Percentiles rank a stretch among this genome's conserved stretches.
These are phyloP conservation scores for Thymus mandschuricus DNA, from an alignment of 257 asterid species.

Conservation along the genomic window DNA sequence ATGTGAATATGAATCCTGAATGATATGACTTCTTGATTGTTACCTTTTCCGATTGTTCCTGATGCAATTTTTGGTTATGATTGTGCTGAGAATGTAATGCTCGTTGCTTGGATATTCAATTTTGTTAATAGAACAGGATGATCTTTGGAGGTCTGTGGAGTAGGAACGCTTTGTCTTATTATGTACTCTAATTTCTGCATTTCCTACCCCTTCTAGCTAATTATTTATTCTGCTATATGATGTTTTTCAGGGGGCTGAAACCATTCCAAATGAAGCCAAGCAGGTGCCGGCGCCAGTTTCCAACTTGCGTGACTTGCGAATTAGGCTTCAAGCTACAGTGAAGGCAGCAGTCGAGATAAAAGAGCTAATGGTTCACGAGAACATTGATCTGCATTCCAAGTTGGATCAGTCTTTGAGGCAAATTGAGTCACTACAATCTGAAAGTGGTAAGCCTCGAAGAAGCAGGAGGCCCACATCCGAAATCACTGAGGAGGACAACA, in stretches of 20 bases:
- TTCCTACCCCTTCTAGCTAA: slow-evolving; percentile 16
- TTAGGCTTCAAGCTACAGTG: slow-evolving; percentile 60
- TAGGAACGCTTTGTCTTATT: neutral
- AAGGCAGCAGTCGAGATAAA: slow-evolving; percentile 56
- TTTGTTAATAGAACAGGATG: no score
- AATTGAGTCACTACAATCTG: slow-evolving; percentile 73
- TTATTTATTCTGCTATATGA: slow-evolving; percentile 22
- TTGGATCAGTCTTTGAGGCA: slow-evolving; percentile 66
- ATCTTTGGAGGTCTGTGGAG: neutral
- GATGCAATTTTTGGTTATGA: slow-evolving; percentile 9
- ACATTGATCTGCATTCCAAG: slow-evolving; percentile 54
- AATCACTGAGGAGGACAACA: slow-evolving; percentile 66
- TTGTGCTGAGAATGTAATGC: neutral
- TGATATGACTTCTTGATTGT: neutral
- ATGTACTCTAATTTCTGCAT: neutral
- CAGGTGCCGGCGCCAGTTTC: slow-evolving; percentile 34
- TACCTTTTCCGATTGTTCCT: neutral
- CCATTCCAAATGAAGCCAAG: slow-evolving; percentile 35
- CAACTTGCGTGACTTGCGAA: slow-evolving; percentile 55
- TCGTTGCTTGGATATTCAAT: no score
- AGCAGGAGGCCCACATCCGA: slow-evolving; percentile 55
- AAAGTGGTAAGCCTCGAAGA: slow-evolving; percentile 50
- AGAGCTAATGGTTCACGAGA: slow-evolving; percentile 61
- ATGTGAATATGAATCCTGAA: neutral
- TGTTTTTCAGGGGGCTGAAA: slow-evolving; percentile 50